Evolutionary conservation across 2,329 filamentous ascomycete genomes (phyloP), one percentile per base, ranked within the genome.

Genomic region (Thelonectria discophora): DNA sequence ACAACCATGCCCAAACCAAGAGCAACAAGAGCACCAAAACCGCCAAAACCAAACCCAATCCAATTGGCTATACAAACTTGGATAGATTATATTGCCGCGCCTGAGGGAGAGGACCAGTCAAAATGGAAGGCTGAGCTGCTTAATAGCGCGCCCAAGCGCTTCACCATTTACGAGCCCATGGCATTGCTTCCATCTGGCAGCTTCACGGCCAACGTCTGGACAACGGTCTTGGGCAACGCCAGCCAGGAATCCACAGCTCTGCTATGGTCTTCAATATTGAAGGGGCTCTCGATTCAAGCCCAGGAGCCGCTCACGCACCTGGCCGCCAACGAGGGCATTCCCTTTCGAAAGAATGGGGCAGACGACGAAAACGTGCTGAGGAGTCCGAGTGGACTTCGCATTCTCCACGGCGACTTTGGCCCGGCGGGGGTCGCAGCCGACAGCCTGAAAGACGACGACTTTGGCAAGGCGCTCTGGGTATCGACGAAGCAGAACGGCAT

Each of bases 401-500:
- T 90, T 18, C 79, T 97, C 0, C 80, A 89, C 73, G 93, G 93
- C 20, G 81, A 90, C 73, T 97, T 97, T 74, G 92, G 92, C 0
- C 82, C 86, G 0, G 49, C 75, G 0, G n/a, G 61, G 1, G 45
- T 68, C 51, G 20, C 58, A 2, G 45, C 56, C 9, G 55, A 72
- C 64, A 63, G 72, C 10, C 77, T 81, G 1, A 74, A 74, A 0
- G 55, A 70, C 2, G 53, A 70, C 1, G 90, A 94, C 71, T 90
- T 96, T 60, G 74, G 80, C 1, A 60, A 74, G 1, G 89, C 93
- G 0, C 86, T 97, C 64, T 98, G 94, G 94, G 90, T 91, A 1
- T 85, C 83, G 12, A 89, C 90, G 5, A 86, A 84, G 54, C 93
- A 97, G 74, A 92, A 93, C 72, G 90, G 90, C 2, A 90, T 98